Evolutionary conservation across 257 asterid genomes (phyloP), one percentile per base, ranked within the genome.

Genomic region (Nicotiana otophora): DNA sequence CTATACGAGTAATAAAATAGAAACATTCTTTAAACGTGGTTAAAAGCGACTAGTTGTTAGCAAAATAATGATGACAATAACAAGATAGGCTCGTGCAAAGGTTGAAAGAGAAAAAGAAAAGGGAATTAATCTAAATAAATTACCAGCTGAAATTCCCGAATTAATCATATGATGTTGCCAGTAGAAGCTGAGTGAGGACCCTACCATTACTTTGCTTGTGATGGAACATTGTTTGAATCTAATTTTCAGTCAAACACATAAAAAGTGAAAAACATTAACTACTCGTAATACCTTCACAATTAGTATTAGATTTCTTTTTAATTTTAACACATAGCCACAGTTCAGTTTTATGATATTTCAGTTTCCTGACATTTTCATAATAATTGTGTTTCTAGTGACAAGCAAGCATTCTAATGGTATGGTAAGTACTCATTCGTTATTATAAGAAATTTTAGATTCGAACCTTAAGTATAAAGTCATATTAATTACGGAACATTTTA

Each of bases 401-500:
- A 42, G 10, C 10, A 8, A 42, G 51, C 3, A 39, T 39, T 42
- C 3, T 42, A 2, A 8, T 42, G 3, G 51, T 8, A 42, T 0
- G 11, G 11, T 8, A 42, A 8, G 3, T 39, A 39, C 10, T 39
- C 3, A 39, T 39, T 39, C 0, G 0, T 68, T 53, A 4, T n/a
- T 33, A 67, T 33, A 0, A 7, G 0, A 39, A 0, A 39, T 39
- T 39, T 39, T 7, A 1, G 6, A 0, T 1, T 8, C 3, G 51
- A 42, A 2, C 1, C 11, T 42, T 42, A 42, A 8, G 9, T 8
- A 8, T 42, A 1, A 2, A 8, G 1, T 8, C 0, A 0, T 0
- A 42, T 42, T 42, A 8, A 42, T 42, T 42, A 42, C 0, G 0
- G 0, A 7, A 2, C 1, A 42, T 2, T 42, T 8, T 42, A 42